phyloP scores from a whole-genome alignment of 805 yeast species.

The Candida qinlingensis region DNA sequence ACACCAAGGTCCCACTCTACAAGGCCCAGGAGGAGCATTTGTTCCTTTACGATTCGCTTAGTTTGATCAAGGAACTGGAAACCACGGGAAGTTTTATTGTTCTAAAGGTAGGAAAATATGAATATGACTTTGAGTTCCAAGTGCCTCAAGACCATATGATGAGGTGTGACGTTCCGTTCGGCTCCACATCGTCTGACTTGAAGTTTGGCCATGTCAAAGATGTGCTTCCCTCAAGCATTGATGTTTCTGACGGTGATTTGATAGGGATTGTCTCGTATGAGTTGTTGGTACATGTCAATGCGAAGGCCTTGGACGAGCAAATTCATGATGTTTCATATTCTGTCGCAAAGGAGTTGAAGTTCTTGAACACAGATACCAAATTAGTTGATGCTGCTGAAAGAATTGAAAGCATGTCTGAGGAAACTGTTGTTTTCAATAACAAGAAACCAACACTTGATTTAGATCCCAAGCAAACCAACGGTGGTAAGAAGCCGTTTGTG shows the following conservation, averaged over 20 bases:
- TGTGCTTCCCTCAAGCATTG: neutral
- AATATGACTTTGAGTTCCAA: neutral
- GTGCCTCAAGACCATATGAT: neutral
- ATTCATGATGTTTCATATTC: neutral
- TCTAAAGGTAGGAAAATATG: neutral
- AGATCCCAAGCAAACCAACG: too few relatives aligned
- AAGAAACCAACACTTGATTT: neutral
- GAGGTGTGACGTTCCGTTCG: neutral
- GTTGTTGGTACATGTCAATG: neutral
- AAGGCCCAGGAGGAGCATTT: neutral
- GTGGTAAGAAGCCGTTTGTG: neutral
- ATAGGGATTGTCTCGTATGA: neutral
- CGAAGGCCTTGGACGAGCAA: neutral
- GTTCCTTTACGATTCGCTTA: neutral
- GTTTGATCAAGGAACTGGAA: neutral
- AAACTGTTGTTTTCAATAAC: neutral
- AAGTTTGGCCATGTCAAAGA: neutral
- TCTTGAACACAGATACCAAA: neutral
- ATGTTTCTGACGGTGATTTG: neutral
- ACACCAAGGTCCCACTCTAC: conserved; percentile 1
- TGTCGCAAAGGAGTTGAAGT: neutral
- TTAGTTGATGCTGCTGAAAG: neutral
- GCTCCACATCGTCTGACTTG: neutral
- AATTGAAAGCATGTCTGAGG: neutral
- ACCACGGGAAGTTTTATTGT: neutral